Base-by-base conservation (phyloP, 169 alveolate species). In the Cyclospora cayetanensis region DNA sequence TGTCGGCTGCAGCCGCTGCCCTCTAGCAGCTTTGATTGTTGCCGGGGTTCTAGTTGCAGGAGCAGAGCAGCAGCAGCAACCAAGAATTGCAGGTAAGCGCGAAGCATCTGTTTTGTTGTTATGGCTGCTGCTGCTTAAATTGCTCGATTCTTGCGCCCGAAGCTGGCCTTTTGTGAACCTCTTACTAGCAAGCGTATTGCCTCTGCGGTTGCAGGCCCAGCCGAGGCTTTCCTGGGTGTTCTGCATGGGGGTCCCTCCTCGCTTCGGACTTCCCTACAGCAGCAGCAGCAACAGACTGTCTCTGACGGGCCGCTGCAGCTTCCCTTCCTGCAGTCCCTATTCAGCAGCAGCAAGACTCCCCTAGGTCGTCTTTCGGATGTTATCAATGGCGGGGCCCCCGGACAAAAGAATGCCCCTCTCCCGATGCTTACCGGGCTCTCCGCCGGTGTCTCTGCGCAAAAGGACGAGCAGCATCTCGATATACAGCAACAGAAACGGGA, bases 201-300 rank as follows among this genome's bases (percentile, higher is more conserved):
- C n/a, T n/a, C n/a, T n/a, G n/a, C n/a, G n/a, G n/a, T n/a, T n/a
- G n/a, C n/a, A 31, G 70, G 37, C 79, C 37, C 25, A 5, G 74
- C 74, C 12, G 43, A 25, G 41, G 1, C 35, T n/a, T 41, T 66
- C 37, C 35, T 66, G 79, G 79, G 39, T 4, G 22, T 41, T 66
- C 79, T 66, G 34, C 79, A 22, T 25, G 53, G 55, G 25, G 82
- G 82, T 70, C 29, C 29, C 11, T 25, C 37, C 53, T 18, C 37
- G 3, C 82, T 70, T 22, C 55, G 52, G 3, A 20, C 82, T 37
- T 29, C 82, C 53, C 31, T 12, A 4, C 82, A 37, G 82, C 82
- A 35, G 82, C 82, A 66, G 41, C 79, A 66, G 79, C 79, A 66
- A 20, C 42, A 66, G 42, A 34, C 79, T 66, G 79, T 41, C 22